phyloP scores from a whole-genome alignment of 495 filamentous ascomycete genomes.

The Penicillium mononematosum region DNA sequence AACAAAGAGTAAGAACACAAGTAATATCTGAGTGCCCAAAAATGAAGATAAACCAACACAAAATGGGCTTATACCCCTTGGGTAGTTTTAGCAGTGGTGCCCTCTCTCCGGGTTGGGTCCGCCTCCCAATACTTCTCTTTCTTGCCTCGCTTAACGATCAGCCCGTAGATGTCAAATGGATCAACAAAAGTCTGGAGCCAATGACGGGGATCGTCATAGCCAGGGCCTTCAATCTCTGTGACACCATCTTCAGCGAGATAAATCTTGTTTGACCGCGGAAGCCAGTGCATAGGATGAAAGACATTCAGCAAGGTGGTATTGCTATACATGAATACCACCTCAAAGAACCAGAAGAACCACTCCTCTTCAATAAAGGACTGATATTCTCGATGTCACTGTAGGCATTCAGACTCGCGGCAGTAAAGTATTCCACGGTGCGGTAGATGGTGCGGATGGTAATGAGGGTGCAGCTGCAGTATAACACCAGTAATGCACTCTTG shows the following conservation, averaged over 20 bases:
- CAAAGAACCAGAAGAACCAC: constrained; percentile 74
- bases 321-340: constrained; percentile 60
- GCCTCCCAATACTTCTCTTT: constrained; percentile 56
- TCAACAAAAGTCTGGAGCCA: constrained; percentile 59
- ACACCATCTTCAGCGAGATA: constrained; percentile 64
- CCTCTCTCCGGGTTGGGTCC: background rate
- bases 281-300: constrained; percentile 58
- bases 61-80: constrained; percentile 2
- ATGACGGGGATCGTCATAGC: constrained; percentile 57
- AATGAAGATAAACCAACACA: background rate
- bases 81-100: background rate
- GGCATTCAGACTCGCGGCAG: constrained; percentile 40
- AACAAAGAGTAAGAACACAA: background rate
- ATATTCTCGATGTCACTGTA: constrained; percentile 37
- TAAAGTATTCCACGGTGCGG: constrained; percentile 63
- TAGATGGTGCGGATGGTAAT: constrained; percentile 64
- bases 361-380: constrained; percentile 61
- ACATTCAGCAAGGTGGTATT: constrained; percentile 63
- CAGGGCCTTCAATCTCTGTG: constrained; percentile 63
- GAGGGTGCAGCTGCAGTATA: constrained; percentile 61
- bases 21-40: background rate
- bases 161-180: constrained; percentile 64
- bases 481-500: constrained; percentile 53
- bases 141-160: constrained; percentile 52
- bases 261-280: constrained; percentile 62